Evolutionary conservation across 2,329 filamentous ascomycete genomes (phyloP), one percentile per base, ranked within the genome.

Genomic region (Phialophora expanda): DNA sequence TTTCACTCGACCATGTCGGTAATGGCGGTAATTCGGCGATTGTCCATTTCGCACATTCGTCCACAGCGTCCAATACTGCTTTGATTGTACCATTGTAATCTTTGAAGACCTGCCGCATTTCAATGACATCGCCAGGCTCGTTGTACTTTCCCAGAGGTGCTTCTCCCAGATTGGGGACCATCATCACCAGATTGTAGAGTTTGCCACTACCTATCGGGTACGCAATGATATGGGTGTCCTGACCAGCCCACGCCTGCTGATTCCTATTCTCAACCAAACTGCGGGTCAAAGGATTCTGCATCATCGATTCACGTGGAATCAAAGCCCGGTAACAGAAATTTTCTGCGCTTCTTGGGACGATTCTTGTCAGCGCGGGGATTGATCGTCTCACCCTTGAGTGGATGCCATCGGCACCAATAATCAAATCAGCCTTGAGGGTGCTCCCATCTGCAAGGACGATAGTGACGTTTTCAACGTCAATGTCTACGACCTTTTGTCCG

Each of bases 71-170:
- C 11, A 55, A 44, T 4, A 66, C n/a, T 20, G 54, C 62, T 22
- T 46, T 48, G 38, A 63, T 48, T 2, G 46, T 38, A 12, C 51
- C 58, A 30, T 51, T 60, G 24, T 55, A 66, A 30, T 56, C 60
- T 14, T 38, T 41, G 56, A 60, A 63, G 12, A 55, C 38, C 11
- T 51, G 66, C 59, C 70, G 70, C 77, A 80, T 71, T 80, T 83
- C 69, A 74, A 82, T 24, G 75, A 77, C 70, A 77, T 80, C 76
- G 76, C 78, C 71, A 77, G 61, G 80, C 72, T 79, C 78, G 62
- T 78, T 75, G 38, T 78, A 76, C 64, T 69, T 20, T 26, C 22
- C 57, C 22, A 67, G 2, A 5, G 62, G 62, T 17, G 58, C 57
- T 20, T 58, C 58, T 17, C 57, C 50, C 30, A 46, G 30, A 14